Base-by-base conservation (phyloP, 2,329 filamentous ascomycete species). In the Lojkania enalia region DNA sequence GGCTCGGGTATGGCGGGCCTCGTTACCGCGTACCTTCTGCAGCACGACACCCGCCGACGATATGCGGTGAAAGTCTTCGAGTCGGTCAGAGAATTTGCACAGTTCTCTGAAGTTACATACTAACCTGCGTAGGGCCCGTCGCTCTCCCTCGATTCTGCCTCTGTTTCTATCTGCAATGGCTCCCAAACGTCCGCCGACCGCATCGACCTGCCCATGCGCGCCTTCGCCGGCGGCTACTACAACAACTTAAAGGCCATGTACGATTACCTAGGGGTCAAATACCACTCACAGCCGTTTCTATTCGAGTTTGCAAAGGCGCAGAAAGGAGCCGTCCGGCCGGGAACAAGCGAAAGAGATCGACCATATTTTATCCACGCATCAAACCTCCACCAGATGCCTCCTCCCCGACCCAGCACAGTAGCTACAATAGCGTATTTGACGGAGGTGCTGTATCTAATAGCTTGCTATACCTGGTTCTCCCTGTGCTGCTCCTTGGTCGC, bases 241-340 rank as follows among this genome's bases (percentile, higher is more conserved):
- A 59, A 64, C 35, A 80, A 82, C 48, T 64, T 84, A 37, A 74
- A 72, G 49, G 69, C 71, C 19, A 78, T 85, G 75, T 84, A 84
- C 60, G 69, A 77, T 19, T 70, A 81, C 51, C 64, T 85, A 3
- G 73, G 69, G 2, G 69, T 84, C 11, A 64, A 66, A 4, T 78
- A 80, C 46, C 71, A 74, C 30, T 66, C 72, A 11, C 72, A 79
- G 42, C 71, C 69, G 13, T 83, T 83, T 52, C 61, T 82, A 2
- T 84, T 78, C 57, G 72, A 72, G 29, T 79, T 83, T 45, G 71
- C 77, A 9, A 70, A 61, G 39, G 52, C 64, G 11, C 35, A 45
- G 30, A 31, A 44, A 33, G 39, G 31, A 20, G 33, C 36, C 49
- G 23, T 48, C 35, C 18, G 45, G 42, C n/a, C 35, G 33, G 20